Percentiles rank a stretch among this genome's conserved stretches.
These are phyloP conservation scores for Trypanosoma scelopori DNA, from an alignment of 208 protist genomes.

Conservation along the genomic window DNA sequence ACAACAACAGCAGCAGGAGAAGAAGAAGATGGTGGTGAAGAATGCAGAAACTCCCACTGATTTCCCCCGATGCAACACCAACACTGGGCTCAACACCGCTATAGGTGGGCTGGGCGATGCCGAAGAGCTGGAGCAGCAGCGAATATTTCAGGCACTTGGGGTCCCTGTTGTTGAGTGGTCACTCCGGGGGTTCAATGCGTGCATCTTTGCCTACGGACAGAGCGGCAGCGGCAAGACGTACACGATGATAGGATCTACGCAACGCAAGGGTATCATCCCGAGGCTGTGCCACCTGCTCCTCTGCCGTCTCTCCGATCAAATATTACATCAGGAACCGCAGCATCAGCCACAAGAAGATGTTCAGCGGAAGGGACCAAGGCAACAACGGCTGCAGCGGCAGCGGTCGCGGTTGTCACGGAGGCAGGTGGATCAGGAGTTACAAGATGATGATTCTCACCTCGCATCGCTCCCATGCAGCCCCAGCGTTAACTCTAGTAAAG, in stretches of 20 bases:
- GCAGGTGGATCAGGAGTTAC: too few species aligned
- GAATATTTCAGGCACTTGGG: slow-evolving; percentile 47
- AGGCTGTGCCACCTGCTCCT: slow-evolving; percentile 66
- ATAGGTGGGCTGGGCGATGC: slow-evolving; percentile 28
- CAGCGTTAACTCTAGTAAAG: background rate
- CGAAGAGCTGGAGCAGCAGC: slow-evolving; percentile 56
- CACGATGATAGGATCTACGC: slow-evolving; percentile 85
- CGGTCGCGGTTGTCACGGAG: too few species aligned
- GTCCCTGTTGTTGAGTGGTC: slow-evolving; percentile 48
- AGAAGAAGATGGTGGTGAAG: background rate
- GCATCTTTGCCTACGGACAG: slow-evolving; percentile 91
- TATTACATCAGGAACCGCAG: too few species aligned
- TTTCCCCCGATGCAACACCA: background rate
- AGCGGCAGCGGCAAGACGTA: slow-evolving; percentile 93
- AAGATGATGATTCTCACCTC: background rate
- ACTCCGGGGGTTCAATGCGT: slow-evolving; percentile 69
- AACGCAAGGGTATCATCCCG: slow-evolving; percentile 78
- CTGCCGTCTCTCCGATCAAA: slow-evolving; percentile 22
- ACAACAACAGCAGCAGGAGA: too few species aligned
- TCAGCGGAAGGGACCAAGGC: too few species aligned
- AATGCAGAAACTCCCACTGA: slow-evolving; percentile 15
- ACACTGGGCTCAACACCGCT: too few species aligned
- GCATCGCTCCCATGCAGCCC: background rate
- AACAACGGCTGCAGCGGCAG: too few species aligned
- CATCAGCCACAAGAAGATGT: too few species aligned